Evolutionary conservation across 441 rosid genomes (phyloP).

Genomic region (Mallotus japonicus): DNA sequence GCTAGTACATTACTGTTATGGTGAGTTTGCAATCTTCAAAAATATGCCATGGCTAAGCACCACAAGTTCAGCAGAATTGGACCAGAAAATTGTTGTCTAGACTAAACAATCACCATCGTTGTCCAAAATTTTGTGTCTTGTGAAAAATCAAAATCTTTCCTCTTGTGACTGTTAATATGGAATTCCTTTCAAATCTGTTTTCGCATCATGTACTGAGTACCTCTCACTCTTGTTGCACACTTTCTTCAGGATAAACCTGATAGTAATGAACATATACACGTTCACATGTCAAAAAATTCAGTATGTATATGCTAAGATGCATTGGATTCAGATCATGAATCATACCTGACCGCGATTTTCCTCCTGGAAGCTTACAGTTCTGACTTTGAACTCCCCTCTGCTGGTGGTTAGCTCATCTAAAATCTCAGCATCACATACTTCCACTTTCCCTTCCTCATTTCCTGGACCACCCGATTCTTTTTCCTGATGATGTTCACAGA

Average conservation of each 20-base stretch:
- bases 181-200: too few relatives aligned
- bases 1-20: too few relatives aligned
- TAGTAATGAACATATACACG: background rate
- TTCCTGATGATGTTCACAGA: conserved; percentile 15
- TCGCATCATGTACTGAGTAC: too few relatives aligned
- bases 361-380: conserved; percentile 43
- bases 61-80: too few relatives aligned
- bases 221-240: background rate
- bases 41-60: too few relatives aligned
- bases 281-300: background rate
- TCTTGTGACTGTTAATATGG: too few relatives aligned
- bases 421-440: conserved; percentile 49
- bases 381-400: conserved; percentile 63
- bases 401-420: conserved; percentile 67
- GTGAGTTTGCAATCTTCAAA: too few relatives aligned
- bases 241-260: conserved; percentile 30
- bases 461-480: conserved; percentile 12
- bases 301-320: background rate
- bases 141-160: too few relatives aligned
- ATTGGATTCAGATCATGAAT: background rate
- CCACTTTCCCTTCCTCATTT: conserved; percentile 29
- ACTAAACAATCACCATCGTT: too few relatives aligned
- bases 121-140: too few relatives aligned
- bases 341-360: conserved; percentile 43
- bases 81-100: too few relatives aligned